Base-by-base conservation (phyloP, 352 stramenopile species). In the Globisporangium paddicum region DNA sequence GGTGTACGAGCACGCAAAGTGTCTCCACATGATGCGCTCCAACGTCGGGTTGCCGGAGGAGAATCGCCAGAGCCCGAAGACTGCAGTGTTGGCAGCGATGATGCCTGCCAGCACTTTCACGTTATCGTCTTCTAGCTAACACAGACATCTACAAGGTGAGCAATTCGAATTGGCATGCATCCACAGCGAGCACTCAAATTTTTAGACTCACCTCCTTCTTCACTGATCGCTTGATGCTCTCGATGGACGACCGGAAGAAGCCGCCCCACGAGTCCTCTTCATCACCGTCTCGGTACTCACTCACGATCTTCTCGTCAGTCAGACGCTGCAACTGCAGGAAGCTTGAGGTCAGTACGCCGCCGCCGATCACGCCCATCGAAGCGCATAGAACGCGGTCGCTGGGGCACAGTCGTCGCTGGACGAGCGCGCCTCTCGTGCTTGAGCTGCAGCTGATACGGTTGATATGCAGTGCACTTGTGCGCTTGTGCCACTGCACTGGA, bases 1-100 rank as follows among this genome's bases (percentile, higher is more conserved):
- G n/a, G 82, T 69, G 69, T 90, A 94, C 38, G 85, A 94, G 65
- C 82, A 90, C 13, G 85, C 82, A 64, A 92, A 94, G 50, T 94
- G 77, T 45, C 69, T 62, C 85, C 85, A 94, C 82, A 94, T 94
- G 50, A 88, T 87, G 4, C 72, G 64, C 38, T 89, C 69, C 44
- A 94, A 54, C 41, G 41, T 52, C 5, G 68, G 70, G 34, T 75
- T 62, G 5, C 68, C 55, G 28, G 82, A 76, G 16, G 84, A 90
- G n/a, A 79, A 40, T 5, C 82, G 79, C 84, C 82, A 94, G 30
- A 94, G 58, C 14, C 77, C 82, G 59, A 90, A 91, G 4, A 92
- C 71, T 1, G 77, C 32, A 7, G 79, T 82, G 67, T 94, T 94
- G 23, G 71, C 56, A 14, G 71, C 82, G 54, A 94, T 89, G 16